A percentile compares a stretch with the other conserved stretches of the same genome.
Conservation (phyloP, 2,329 filamentous ascomycete species). For the Xylaria multiplex region DNA sequence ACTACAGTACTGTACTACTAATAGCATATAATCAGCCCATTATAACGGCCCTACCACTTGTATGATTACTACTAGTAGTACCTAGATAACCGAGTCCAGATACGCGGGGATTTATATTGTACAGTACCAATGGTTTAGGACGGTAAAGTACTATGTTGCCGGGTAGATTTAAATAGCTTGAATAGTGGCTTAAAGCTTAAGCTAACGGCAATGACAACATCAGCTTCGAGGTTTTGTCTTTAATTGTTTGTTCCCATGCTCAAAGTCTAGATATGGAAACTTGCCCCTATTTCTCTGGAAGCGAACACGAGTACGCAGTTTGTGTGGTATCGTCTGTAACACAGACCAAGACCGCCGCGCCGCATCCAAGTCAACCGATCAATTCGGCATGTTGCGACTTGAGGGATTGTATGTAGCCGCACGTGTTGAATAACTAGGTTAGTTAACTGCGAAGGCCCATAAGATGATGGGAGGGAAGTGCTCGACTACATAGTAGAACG, state of each 20-base stretch:
- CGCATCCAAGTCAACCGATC: not conserved
- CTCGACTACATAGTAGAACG: no score
- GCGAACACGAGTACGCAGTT: not conserved
- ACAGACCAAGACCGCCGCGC: not conserved
- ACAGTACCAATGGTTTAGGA: not conserved
- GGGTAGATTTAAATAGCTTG: no score
- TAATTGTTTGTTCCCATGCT: not conserved
- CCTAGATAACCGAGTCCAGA: conserved; percentile 8
- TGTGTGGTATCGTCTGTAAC: not conserved
- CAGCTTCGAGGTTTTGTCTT: not conserved
- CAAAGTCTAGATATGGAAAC: not conserved
- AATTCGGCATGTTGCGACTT: not conserved
- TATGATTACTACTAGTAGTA: no score
- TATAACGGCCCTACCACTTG: not conserved
- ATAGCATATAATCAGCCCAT: not conserved
- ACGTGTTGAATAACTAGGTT: not conserved
- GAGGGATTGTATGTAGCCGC: not conserved
- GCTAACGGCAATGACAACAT: not conserved
- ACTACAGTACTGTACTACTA: no score
- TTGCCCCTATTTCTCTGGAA: not conserved
- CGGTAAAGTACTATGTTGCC: not conserved
- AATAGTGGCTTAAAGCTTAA: not conserved
- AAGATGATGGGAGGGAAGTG: not conserved
- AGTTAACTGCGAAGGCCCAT: not conserved
- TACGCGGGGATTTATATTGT: not conserved